Evolutionary conservation across 495 filamentous ascomycete species (phyloP).

Genomic region (Aspergillus heteromorphus): DNA sequence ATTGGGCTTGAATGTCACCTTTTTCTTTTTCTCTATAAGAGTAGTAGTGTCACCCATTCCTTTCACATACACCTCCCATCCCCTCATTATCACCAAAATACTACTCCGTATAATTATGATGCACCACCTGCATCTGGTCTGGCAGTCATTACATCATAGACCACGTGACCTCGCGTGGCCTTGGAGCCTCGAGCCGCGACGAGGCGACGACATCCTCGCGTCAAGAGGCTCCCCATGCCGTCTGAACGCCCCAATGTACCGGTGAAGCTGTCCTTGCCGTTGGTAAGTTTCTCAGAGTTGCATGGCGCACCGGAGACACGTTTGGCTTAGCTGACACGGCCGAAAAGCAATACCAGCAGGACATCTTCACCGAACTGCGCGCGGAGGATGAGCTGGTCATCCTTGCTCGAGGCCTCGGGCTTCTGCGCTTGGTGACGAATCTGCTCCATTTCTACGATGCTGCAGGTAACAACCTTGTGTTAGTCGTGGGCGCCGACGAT

Average conservation of each 20-base stretch:
- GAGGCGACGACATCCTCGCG: slow-evolving; percentile 15
- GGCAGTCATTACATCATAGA: slow-evolving; percentile 27
- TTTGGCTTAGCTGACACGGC: slow-evolving; percentile 10
- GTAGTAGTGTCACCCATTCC: too few species aligned
- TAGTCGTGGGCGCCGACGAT: slow-evolving; percentile 87
- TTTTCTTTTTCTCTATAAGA: too few species aligned
- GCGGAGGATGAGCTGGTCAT: slow-evolving; percentile 90
- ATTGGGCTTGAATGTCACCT: slow-evolving; percentile 1
- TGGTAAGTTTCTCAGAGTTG: slow-evolving; percentile 49
- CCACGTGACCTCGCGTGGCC: slow-evolving; percentile 31
- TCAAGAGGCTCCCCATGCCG: slow-evolving; percentile 46
- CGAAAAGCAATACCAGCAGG: slow-evolving; percentile 72
- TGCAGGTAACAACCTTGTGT: slow-evolving; percentile 84
- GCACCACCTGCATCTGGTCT: background rate
- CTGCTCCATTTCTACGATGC: slow-evolving; percentile 95
- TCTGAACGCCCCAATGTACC: slow-evolving; percentile 55
- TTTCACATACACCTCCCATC: too few species aligned
- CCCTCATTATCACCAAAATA: background rate
- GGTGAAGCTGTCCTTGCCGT: slow-evolving; percentile 88
- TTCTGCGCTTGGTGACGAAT: slow-evolving; percentile 86
- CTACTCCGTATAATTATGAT: background rate
- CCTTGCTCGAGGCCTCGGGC: slow-evolving; percentile 83
- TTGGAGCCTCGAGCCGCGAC: slow-evolving; percentile 15
- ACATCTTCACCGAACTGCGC: slow-evolving; percentile 85
- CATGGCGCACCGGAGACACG: background rate